Conservation (phyloP, 495 filamentous ascomycete genomes). For the Neurospora sp. region DNA sequence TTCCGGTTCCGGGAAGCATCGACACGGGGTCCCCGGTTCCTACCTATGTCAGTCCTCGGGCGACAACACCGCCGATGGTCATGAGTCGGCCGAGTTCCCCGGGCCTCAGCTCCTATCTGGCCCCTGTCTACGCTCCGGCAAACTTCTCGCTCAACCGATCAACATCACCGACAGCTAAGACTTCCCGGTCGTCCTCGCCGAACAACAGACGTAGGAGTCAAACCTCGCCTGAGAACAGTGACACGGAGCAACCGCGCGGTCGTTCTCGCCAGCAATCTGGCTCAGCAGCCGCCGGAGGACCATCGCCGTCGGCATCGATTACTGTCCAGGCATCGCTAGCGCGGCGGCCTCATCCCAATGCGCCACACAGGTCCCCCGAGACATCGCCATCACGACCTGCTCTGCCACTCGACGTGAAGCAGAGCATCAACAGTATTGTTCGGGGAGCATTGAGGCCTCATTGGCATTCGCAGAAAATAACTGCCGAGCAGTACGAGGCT, state of each 20-base stretch:
- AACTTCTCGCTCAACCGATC: slow-evolving; percentile 46
- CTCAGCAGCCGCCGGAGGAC: neutral
- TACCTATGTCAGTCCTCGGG: slow-evolving; percentile 55
- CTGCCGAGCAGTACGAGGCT: slow-evolving; percentile 73
- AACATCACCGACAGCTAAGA: slow-evolving; percentile 21
- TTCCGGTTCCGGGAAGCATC: slow-evolving; percentile 40
- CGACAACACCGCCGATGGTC: slow-evolving; percentile 63
- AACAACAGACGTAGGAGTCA: slow-evolving; percentile 4
- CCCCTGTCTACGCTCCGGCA: slow-evolving; percentile 48
- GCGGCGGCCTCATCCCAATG: slow-evolving; percentile 6
- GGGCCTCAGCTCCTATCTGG: slow-evolving; percentile 52
- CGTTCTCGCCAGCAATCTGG: neutral
- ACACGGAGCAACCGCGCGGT: slow-evolving; percentile 29
- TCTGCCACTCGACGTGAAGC: slow-evolving; percentile 63
- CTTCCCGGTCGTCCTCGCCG: slow-evolving; percentile 26
- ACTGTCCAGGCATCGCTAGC: neutral
- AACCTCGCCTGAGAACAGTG: slow-evolving; percentile 33
- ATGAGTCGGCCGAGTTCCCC: slow-evolving; percentile 56
- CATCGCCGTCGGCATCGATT: neutral
- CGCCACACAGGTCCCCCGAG: slow-evolving; percentile 38
- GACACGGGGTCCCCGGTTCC: slow-evolving; percentile 50
- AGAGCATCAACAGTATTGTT: slow-evolving; percentile 74
- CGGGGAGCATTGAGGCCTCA: slow-evolving; percentile 64
- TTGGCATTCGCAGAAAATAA: slow-evolving; percentile 58
- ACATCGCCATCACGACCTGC: slow-evolving; percentile 44